Evolutionary conservation across 2,329 filamentous ascomycete species (phyloP).

Genomic region (Fusarium brevicatenulatum): DNA sequence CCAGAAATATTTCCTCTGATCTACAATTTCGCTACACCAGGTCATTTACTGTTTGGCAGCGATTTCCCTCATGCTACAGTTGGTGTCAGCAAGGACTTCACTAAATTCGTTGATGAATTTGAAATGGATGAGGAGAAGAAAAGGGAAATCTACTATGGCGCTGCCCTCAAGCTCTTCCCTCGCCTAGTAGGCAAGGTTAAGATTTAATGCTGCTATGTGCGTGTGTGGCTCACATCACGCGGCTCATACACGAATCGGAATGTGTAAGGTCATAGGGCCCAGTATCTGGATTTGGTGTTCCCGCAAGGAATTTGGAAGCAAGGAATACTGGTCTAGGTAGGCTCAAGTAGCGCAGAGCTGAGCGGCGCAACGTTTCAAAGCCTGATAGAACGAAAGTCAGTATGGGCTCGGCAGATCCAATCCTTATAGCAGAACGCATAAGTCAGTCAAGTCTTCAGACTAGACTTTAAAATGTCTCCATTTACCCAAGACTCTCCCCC

Average conservation of each 20-base stretch:
- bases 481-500: not conserved
- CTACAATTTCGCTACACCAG: too few species aligned
- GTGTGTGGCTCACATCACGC: too few species aligned
- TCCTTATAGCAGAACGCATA: rapidly evolving
- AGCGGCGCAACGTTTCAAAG: not conserved
- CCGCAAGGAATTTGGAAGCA: not conserved
- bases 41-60: too few species aligned
- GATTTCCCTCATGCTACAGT: too few species aligned
- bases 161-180: too few species aligned
- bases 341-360: not conserved
- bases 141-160: too few species aligned
- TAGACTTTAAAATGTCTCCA: not conserved
- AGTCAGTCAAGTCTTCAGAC: rapidly evolving
- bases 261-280: not conserved
- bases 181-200: too few species aligned
- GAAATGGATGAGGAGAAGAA: too few species aligned
- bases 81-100: too few species aligned
- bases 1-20: too few species aligned
- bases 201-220: too few species aligned
- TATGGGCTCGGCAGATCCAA: not conserved
- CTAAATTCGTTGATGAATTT: too few species aligned
- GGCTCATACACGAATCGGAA: not conserved
- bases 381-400: rapidly evolving
- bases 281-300: not conserved
- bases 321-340: not conserved